These are phyloP conservation scores for Thielaviopsis euricoi DNA, from an alignment of 2,329 filamentous ascomycete genomes.

Conservation along the genomic window DNA sequence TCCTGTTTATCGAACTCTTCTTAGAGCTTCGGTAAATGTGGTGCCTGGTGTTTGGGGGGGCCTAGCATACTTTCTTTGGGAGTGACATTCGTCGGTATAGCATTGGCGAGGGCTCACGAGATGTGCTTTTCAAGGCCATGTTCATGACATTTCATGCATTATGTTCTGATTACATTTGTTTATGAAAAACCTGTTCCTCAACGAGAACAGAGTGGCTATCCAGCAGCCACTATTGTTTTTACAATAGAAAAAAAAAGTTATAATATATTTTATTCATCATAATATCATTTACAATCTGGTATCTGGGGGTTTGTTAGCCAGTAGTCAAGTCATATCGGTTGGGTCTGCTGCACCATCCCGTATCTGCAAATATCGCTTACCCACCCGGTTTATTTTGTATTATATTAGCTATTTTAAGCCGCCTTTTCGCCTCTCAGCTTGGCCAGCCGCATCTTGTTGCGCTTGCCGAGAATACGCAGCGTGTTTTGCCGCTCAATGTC, in stretches of 20 bases:
- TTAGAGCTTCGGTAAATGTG: background rate
- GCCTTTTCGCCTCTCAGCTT: slow-evolving; percentile 22
- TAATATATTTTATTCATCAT: background rate
- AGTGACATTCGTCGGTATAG: background rate
- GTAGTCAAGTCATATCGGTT: background rate
- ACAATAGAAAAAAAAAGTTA: background rate
- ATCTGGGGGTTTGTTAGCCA: background rate
- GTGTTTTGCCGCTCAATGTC: slow-evolving; percentile 51
- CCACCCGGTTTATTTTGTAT: background rate
- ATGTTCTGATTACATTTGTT: background rate
- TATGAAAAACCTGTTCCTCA: background rate
- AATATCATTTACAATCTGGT: background rate
- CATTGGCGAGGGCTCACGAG: background rate
- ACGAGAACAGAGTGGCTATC: background rate
- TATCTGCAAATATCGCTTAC: background rate
- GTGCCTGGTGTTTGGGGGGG: background rate
- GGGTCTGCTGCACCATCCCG: background rate
- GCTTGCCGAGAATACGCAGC: slow-evolving; percentile 46
- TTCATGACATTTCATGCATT: background rate
- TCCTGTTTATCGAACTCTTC: background rate
- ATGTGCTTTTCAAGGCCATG: background rate
- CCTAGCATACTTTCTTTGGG: no score
- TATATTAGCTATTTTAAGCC: background rate
- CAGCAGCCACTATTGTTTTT: background rate
- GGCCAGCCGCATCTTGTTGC: slow-evolving; percentile 48